phyloP scores from a whole-genome alignment of 257 asterid species.

The Henckelia pumila region DNA sequence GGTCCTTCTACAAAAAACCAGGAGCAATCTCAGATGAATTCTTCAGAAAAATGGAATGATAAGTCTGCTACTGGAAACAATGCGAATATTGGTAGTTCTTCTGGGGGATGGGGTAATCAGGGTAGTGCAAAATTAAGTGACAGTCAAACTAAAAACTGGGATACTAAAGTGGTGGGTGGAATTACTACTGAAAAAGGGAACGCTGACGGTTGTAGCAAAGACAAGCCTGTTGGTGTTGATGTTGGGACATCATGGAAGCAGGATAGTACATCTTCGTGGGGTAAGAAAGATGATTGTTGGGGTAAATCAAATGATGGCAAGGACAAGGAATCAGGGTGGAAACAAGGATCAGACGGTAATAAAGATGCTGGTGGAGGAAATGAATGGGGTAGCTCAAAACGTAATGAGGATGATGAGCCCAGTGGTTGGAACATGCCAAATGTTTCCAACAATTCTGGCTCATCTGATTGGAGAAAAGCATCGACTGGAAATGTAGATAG shows the following conservation, averaged over 20 bases:
- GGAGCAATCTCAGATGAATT: slow-evolving; percentile 23
- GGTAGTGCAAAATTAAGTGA: slow-evolving; percentile 17
- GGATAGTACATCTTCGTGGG: slow-evolving; percentile 38
- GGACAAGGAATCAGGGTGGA: slow-evolving; percentile 25
- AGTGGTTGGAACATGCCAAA: slow-evolving; percentile 36
- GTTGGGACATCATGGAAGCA: slow-evolving; percentile 42
- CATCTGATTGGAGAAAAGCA: slow-evolving; percentile 48
- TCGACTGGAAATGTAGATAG: slow-evolving; percentile 34
- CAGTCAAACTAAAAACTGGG: slow-evolving; percentile 30
- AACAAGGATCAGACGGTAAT: slow-evolving; percentile 27
- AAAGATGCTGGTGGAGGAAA: slow-evolving; percentile 30
- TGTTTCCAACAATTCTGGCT: slow-evolving; percentile 23
- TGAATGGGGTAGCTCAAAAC: neutral
- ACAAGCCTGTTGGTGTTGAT: slow-evolving; percentile 32
- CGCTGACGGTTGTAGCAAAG: slow-evolving; percentile 34
- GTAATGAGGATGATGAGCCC: slow-evolving; percentile 8
- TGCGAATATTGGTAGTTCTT: neutral
- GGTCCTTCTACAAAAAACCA: slow-evolving; percentile 8
- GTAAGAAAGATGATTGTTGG: slow-evolving; percentile 32
- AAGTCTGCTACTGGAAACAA: neutral
- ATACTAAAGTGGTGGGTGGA: slow-evolving; percentile 23
- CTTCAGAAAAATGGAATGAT: slow-evolving; percentile 7
- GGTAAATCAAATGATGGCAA: slow-evolving; percentile 26
- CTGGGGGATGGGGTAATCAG: neutral
- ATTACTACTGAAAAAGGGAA: slow-evolving; percentile 24